These are phyloP conservation scores for Monilinia vaccinii-corymbosi DNA, from an alignment of 2,329 filamentous ascomycete genomes.

Conservation along the genomic window DNA sequence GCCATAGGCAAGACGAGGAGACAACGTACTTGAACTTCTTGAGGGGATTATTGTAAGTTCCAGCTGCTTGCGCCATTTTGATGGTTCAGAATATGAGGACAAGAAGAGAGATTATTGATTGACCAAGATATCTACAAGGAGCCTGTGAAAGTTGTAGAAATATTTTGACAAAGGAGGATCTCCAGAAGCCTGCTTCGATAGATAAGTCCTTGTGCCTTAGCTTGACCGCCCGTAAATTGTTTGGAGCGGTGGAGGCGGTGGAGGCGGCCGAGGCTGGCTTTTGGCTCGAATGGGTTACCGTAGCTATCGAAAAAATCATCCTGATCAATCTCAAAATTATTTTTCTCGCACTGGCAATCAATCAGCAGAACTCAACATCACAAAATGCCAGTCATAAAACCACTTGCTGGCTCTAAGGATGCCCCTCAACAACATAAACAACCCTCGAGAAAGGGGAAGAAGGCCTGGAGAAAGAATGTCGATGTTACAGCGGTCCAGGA, in stretches of 20 bases:
- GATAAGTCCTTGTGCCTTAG: neutral
- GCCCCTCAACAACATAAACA: slow-evolving; percentile 79
- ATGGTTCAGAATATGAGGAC: neutral
- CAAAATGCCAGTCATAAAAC: slow-evolving; percentile 29
- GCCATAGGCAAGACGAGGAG: neutral
- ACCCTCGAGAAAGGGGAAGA: slow-evolving; percentile 92
- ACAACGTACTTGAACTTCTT: slow-evolving; percentile 95
- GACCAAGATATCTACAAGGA: slow-evolving; percentile 13
- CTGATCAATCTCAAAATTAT: slow-evolving; percentile 4
- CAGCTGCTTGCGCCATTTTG: slow-evolving; percentile 75
- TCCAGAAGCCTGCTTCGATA: neutral
- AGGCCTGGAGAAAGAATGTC: slow-evolving; percentile 98
- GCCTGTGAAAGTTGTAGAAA: slow-evolving; percentile 4
- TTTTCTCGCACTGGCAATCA: slow-evolving; percentile 7
- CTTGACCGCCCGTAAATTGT: slow-evolving; percentile 2
- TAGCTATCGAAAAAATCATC: slow-evolving; percentile 11
- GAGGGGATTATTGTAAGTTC: slow-evolving; percentile 95
- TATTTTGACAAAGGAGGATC: slow-evolving; percentile 7
- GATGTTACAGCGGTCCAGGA: slow-evolving; percentile 79
- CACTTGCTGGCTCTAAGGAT: slow-evolving; percentile 36
- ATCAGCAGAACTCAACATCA: neutral
- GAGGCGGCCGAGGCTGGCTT: slow-evolving; percentile 3
- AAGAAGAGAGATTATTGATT: slow-evolving; percentile 1
- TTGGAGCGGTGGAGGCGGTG: neutral
- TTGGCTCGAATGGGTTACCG: neutral